These are phyloP conservation scores for Ophiostoma sp. DNA, from an alignment of 2,329 filamentous ascomycete species.

Conservation along the genomic window DNA sequence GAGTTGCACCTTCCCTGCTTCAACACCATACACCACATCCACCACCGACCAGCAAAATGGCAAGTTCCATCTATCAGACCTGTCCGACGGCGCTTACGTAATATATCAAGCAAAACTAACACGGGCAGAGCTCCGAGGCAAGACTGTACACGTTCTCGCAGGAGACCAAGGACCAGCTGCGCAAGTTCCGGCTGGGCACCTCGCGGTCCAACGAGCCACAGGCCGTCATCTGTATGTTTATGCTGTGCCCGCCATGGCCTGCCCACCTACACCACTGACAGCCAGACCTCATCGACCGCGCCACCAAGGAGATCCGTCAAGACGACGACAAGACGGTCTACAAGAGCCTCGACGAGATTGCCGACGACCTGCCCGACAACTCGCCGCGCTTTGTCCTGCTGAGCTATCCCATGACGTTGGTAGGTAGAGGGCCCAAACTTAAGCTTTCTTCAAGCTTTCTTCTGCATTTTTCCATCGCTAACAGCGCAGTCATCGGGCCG, in stretches of 20 bases:
- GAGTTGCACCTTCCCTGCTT: neutral
- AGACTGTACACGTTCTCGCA: constrained; percentile 88
- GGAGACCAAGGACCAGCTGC: constrained; percentile 81
- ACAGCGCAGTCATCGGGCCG: constrained; percentile 68
- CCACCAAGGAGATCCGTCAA: constrained; percentile 81
- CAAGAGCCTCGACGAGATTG: constrained; percentile 71
- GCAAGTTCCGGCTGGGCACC: constrained; percentile 89
- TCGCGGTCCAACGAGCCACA: constrained; percentile 81
- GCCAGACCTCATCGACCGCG: constrained; percentile 73
- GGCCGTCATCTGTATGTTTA: constrained; percentile 82
- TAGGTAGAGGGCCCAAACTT: constrained; percentile 37
- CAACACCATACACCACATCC: neutral
- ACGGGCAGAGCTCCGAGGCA: constrained; percentile 64
- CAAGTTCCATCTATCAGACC: neutral
- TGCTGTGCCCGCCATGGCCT: neutral
- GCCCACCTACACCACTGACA: neutral
- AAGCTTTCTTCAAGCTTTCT: neutral
- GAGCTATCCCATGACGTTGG: constrained; percentile 83
- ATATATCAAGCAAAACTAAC: neutral
- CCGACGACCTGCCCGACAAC: constrained; percentile 87
- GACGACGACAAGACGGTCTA: constrained; percentile 73
- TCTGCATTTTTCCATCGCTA: neutral
- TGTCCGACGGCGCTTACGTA: neutral
- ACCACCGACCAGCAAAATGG: neutral
- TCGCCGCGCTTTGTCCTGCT: constrained; percentile 84